These are phyloP conservation scores for Zygnema circumcarinatum DNA, from an alignment of 139 green algal genomes.

Conservation along the genomic window DNA sequence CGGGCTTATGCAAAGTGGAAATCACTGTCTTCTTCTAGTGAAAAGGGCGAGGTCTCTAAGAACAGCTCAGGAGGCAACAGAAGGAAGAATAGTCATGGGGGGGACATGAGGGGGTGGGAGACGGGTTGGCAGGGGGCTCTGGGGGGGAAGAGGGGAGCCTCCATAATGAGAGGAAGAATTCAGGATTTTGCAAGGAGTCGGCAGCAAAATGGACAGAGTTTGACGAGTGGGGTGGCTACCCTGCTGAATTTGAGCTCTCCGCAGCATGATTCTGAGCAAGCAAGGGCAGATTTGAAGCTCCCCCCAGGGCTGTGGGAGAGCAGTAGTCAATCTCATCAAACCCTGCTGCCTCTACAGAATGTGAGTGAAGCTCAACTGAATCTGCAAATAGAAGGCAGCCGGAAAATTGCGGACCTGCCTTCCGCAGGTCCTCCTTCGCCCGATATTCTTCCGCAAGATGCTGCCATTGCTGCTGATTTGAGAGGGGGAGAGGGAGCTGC, in stretches of 20 bases:
- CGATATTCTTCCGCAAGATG: too few species aligned
- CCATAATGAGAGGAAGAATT: neutral
- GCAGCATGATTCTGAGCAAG: neutral
- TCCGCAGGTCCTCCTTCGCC: too few species aligned
- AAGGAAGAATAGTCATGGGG: neutral
- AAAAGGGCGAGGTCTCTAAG: neutral
- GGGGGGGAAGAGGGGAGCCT: neutral
- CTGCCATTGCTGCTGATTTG: too few species aligned
- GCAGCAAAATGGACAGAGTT: neutral
- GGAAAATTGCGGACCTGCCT: too few species aligned
- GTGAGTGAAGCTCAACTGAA: too few species aligned
- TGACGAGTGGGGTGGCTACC: neutral
- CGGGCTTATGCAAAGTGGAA: neutral
- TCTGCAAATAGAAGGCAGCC: too few species aligned
- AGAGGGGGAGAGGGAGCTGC: neutral
- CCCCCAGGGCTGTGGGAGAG: neutral
- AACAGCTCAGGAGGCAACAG: neutral
- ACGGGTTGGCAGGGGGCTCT: neutral
- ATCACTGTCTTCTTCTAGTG: neutral
- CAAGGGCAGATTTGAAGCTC: neutral
- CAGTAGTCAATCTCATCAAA: too few species aligned
- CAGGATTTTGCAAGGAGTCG: neutral
- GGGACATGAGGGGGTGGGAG: neutral
- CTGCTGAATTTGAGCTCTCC: neutral
- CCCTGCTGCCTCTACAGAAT: too few species aligned